Evolutionary conservation across 1,139 yeast species (phyloP).

Genomic region (Lodderomyces theae): DNA sequence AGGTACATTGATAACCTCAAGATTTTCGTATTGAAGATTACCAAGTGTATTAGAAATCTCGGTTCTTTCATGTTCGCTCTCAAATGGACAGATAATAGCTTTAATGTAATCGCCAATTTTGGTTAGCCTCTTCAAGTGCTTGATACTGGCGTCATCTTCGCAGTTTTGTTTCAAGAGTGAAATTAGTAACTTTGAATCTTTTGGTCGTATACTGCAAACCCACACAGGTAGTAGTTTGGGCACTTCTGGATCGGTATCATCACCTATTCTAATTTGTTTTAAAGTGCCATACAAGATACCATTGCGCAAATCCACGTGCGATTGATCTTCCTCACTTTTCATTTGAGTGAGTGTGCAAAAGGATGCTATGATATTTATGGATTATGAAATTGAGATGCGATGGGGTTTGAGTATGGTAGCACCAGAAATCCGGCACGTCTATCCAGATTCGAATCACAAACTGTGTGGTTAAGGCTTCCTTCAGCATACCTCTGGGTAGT

Average conservation of each 20-base stretch:
- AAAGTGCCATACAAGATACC: constrained; percentile 48
- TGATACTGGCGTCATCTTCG: constrained; percentile 26
- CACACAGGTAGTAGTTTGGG: constrained; percentile 51
- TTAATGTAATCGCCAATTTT: constrained; percentile 20
- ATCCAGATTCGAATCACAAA: not conserved
- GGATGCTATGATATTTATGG: not conserved
- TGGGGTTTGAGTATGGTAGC: constrained; percentile 1
- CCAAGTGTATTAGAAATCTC: constrained; percentile 12
- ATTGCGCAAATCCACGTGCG: constrained; percentile 42
- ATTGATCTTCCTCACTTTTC: not conserved
- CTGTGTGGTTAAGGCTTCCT: too few species aligned
- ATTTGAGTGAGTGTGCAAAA: not conserved
- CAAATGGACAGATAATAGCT: constrained; percentile 30
- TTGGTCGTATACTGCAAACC: constrained; percentile 44
- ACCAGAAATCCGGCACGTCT: not conserved
- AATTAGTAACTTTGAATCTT: constrained; percentile 27
- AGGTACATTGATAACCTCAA: constrained; percentile 29
- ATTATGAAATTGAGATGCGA: not conserved
- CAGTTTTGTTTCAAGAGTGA: constrained; percentile 27
- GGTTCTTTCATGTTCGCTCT: constrained; percentile 15
- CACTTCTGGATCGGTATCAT: constrained; percentile 16
- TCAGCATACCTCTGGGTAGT: too few species aligned
- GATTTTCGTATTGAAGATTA: constrained; percentile 11
- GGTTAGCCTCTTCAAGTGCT: constrained; percentile 35
- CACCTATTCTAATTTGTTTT: constrained; percentile 41